A percentile compares a stretch with the other conserved stretches of the same genome.
These are phyloP conservation scores for Xylariaceae sp. DNA, from an alignment of 2,329 filamentous ascomycete genomes.

Conservation along the genomic window DNA sequence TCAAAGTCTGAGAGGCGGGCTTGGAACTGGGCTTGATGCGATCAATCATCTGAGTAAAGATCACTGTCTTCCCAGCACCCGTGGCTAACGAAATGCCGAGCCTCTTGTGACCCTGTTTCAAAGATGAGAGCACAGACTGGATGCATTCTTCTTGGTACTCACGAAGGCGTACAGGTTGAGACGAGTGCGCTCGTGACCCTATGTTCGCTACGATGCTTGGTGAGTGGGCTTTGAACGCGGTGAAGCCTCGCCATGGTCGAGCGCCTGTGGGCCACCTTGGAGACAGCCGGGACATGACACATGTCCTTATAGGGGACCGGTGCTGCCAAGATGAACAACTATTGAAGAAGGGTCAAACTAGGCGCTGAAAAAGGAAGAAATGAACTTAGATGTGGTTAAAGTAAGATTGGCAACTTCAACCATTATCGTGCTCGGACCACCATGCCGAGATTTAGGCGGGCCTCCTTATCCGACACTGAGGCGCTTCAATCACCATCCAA, in stretches of 20 bases:
- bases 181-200: slow-evolving; percentile 4
- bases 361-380: too few relatives aligned
- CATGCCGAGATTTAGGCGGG: too few relatives aligned
- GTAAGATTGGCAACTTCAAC: too few relatives aligned
- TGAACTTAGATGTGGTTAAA: too few relatives aligned
- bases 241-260: not conserved
- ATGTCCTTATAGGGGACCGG: too few relatives aligned
- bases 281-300: slow-evolving; percentile 26
- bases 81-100: slow-evolving; percentile 84
- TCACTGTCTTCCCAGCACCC: slow-evolving; percentile 87
- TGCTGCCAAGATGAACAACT: too few relatives aligned
- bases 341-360: too few relatives aligned
- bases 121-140: slow-evolving; percentile 67
- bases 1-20: slow-evolving; percentile 71
- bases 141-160: slow-evolving; percentile 92
- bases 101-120: slow-evolving; percentile 69
- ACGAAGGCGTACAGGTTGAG: slow-evolving; percentile 56
- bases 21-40: slow-evolving; percentile 58
- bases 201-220: slow-evolving; percentile 4
- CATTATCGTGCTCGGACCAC: too few relatives aligned
- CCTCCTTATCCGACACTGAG: too few relatives aligned
- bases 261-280: slow-evolving; percentile 18
- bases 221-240: slow-evolving; percentile 7
- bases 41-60: slow-evolving; percentile 93
- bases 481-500: too few relatives aligned